Evolutionary conservation across 2,329 filamentous ascomycete species (phyloP), one percentile per base, ranked within the genome.

Genomic region (Calonectria henricotiae): DNA sequence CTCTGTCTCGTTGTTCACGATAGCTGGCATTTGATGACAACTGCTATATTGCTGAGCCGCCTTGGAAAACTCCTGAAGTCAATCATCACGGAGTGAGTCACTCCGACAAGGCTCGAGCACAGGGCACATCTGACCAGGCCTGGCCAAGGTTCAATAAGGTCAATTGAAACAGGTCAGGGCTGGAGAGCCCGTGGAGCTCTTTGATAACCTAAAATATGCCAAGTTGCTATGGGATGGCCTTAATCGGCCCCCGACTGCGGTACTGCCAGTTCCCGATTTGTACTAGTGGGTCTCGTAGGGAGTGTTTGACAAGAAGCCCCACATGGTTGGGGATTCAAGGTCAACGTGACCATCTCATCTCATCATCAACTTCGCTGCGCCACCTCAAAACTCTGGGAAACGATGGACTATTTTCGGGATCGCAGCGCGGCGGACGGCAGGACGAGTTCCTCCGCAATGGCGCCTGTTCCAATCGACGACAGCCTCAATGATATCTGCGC

Each of bases 221-320:
- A 58, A 25, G 51, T 25, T 39, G 12, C 12, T 8, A 25, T n/a
- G 5, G 44, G 25, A 44, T 20, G 25, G 17, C 23, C 55, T 61
- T 44, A 8, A 39, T 61, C 23, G 17, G 55, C 55, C 27, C 20
- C 55, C 17, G 7, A 20, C 6, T 32, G 55, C 17, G 37, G 37
- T 61, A 25, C 11, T 32, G 11, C 17, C 35, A 20, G 32, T 54
- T 46, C 65, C 46, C 51, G 35, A 62, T 67, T 44, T 44, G 65
- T 62, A 55, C 65, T 67, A 67, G 58, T 30, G 58, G 46, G 51
- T 15, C 23, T 55, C 65, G 39, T 62, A 67, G 65, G 65, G 65
- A 62, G 65, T 61, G 49, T 46, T 67, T 67, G 65, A 67, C 65
- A 13, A 35, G 55, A 41, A 8, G 35, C 46, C 47, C 65, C 65